Evolutionary conservation across 345 rosid species (phyloP).

Genomic region (Dipteronia dyeriana): DNA sequence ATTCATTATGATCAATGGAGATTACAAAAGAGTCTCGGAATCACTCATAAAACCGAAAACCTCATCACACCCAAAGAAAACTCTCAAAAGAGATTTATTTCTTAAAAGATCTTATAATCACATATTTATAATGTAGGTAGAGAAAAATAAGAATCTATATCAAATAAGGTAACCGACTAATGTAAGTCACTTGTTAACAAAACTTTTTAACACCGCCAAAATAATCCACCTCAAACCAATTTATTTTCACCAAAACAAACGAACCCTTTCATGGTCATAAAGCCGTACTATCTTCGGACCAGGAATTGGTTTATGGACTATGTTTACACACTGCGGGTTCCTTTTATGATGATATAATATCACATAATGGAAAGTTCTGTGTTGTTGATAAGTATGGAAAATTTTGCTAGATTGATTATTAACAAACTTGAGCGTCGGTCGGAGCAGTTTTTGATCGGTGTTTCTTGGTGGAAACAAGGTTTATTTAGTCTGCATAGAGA

Average conservation of each 20-base stretch:
- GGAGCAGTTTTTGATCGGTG: background rate
- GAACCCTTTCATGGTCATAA: background rate
- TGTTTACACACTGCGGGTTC: background rate
- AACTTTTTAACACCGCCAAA: background rate
- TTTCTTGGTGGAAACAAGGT: no score
- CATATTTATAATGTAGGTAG: no score
- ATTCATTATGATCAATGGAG: no score
- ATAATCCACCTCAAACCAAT: background rate
- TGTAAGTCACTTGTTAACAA: background rate
- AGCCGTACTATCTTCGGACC: background rate
- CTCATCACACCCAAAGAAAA: no score
- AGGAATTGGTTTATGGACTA: background rate
- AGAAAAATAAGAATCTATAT: no score
- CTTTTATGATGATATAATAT: conserved; percentile 7
- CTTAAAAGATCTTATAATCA: no score
- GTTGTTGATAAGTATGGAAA: conserved; percentile 1
- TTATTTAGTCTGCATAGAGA: no score
- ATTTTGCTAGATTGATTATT: background rate
- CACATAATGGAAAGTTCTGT: background rate
- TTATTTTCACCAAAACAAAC: background rate
- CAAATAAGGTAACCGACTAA: no score
- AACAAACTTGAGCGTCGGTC: background rate
- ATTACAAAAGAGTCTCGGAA: no score
- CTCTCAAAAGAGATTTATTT: no score
- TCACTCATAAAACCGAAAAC: no score